Percentiles rank a stretch among this genome's conserved stretches.
Conservation (phyloP, 2,329 filamentous ascomycete species). For the Talaromyces sp. region DNA sequence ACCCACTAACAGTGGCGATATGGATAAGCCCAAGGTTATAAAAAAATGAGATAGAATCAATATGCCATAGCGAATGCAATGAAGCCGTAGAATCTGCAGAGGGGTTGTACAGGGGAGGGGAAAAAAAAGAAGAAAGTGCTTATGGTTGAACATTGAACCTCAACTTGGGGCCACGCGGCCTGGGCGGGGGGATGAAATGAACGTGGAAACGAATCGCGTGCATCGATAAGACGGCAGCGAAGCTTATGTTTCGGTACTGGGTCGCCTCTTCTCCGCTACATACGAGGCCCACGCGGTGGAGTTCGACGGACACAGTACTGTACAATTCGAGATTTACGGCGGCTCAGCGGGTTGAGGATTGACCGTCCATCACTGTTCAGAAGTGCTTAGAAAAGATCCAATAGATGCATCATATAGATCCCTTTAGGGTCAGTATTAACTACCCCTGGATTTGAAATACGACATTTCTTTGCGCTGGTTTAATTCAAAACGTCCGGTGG, state of each 20-base stretch:
- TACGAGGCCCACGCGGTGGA: not conserved
- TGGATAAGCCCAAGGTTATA: not conserved
- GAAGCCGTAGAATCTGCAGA: not conserved
- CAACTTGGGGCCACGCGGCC: slow-evolving; percentile 5
- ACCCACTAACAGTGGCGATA: not conserved
- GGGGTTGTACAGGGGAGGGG: too few relatives aligned
- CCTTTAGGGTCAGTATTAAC: too few relatives aligned
- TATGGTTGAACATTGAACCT: not conserved
- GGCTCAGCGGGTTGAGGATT: too few relatives aligned
- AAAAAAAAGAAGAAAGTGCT: not conserved
- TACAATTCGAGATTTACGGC: too few relatives aligned
- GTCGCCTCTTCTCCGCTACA: not conserved
- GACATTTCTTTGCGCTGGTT: too few relatives aligned
- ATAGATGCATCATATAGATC: too few relatives aligned
- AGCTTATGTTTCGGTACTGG: slow-evolving; percentile 1
- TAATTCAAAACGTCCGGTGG: too few relatives aligned
- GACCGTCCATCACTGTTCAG: too few relatives aligned
- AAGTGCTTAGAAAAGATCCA: too few relatives aligned
- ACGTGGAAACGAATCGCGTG: slow-evolving; percentile 20
- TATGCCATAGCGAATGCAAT: not conserved
- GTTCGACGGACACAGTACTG: not conserved
- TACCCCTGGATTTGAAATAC: too few relatives aligned
- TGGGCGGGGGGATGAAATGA: slow-evolving; percentile 8
- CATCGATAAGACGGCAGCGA: not conserved
- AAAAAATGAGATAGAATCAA: not conserved